Base-by-base conservation (phyloP, 495 filamentous ascomycete species). In the Bryoglossum gracile region DNA sequence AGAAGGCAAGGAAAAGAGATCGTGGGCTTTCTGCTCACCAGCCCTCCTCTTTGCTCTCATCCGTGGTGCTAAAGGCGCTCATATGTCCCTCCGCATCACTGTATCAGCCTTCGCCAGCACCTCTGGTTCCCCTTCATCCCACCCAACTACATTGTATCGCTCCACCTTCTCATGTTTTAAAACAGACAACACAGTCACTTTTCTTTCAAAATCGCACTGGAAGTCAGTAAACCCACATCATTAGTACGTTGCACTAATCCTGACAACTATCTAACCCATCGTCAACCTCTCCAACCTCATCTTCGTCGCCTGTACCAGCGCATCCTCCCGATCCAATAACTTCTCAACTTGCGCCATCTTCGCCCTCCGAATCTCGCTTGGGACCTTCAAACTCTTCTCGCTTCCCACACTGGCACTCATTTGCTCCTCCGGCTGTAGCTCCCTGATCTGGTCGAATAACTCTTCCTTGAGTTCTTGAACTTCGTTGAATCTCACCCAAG, bases 271-370 rank as follows among this genome's bases (percentile, higher is more conserved):
- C 41, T 43, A 53, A 26, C 65, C 56, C 33, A 77, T 61, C 14
- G 45, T 55, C 34, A 81, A 65, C 41, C 65, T 72, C 34, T 65
- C 68, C 47, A 78, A 68, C 69, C 81, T 75, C 42, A 51, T 61
- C 44, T 66, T 68, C 10, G 82, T 61, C 26, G 70, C 75, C 50
- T 78, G 72, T 22, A 78, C 71, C 45, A 78, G 59, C 6, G 69
- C 72, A 13, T 70, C 64, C 72, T 89, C 84, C 62, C 84, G 69
- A 33, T 87, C 83, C 53, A 89, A 69, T 63, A 88, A 71, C 46
- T 66, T 67, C 72, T 83, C 84, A 9, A 86, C 78, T 63, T 87
- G 80, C 13, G 70, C 69, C 50, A 86, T 63, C 68, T 83, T 86
- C 21, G 75, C 77, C 48, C 76, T 80, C 51, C 85, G 75, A 33